Conservation (phyloP, 129 eudicot species). For the Artemisia argyi region DNA sequence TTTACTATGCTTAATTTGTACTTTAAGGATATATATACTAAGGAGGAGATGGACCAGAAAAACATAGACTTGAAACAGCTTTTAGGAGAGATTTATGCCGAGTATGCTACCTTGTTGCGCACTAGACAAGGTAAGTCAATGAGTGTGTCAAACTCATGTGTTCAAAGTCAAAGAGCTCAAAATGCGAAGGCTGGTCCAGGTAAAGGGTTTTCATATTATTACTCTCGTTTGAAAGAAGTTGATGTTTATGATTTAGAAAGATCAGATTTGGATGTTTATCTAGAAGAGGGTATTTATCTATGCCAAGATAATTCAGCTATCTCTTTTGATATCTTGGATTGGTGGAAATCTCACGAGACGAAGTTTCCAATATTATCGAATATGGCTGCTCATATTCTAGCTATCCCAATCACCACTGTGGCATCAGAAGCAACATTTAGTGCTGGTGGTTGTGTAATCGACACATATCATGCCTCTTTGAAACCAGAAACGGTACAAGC, state of each 20-base stretch:
- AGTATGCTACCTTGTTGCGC: too few relatives aligned
- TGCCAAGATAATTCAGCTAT: background rate
- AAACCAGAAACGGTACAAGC: background rate
- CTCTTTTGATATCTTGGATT: conserved; percentile 4
- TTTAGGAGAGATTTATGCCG: too few relatives aligned
- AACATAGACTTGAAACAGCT: too few relatives aligned
- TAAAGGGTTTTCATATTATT: background rate
- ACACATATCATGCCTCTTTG: background rate
- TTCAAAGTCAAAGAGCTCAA: background rate
- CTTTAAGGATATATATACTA: too few relatives aligned
- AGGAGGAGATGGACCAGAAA: too few relatives aligned
- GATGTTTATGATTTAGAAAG: background rate
- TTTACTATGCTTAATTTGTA: too few relatives aligned
- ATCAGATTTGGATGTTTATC: background rate
- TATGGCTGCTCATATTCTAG: conserved; percentile 14
- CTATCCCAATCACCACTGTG: conserved; percentile 24
- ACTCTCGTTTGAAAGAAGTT: background rate
- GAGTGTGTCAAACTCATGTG: too few relatives aligned
- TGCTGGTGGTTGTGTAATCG: conserved; percentile 19
- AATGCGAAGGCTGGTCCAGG: background rate
- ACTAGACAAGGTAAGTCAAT: too few relatives aligned
- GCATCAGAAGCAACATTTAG: conserved; percentile 23
- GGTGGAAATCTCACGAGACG: background rate
- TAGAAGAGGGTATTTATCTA: background rate
- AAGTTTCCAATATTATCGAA: conserved; percentile 3